Evolutionary conservation across 2,329 filamentous ascomycete genomes (phyloP).

Genomic region (Penicillium griseofulvum): DNA sequence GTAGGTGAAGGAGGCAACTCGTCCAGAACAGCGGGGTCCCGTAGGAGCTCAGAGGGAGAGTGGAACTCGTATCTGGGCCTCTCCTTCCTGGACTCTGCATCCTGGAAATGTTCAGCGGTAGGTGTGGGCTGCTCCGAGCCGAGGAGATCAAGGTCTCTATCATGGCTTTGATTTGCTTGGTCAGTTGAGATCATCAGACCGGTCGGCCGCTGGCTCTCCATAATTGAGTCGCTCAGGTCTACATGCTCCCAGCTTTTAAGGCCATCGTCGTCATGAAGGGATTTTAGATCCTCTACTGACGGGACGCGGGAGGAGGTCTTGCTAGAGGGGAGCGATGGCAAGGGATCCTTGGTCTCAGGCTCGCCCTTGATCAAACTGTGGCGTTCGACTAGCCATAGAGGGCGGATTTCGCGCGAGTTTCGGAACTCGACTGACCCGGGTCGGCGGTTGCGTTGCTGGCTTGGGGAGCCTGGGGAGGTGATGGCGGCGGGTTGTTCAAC

Average conservation of each 20-base stretch:
- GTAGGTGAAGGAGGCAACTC: conserved; percentile 26
- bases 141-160: conserved; percentile 47
- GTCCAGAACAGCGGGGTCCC: conserved; percentile 32
- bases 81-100: conserved; percentile 34
- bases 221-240: conserved; percentile 25
- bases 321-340: conserved; percentile 54
- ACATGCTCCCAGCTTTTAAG: conserved; percentile 31
- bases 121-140: conserved; percentile 68
- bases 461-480: conserved; percentile 43
- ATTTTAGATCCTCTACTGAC: conserved; percentile 44
- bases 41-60: conserved; percentile 47
- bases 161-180: conserved; percentile 28
- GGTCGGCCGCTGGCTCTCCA: conserved; percentile 25
- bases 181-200: conserved; percentile 37
- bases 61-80: conserved; percentile 48
- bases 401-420: conserved; percentile 66
- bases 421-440: conserved; percentile 54
- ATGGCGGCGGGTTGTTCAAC: conserved; percentile 35
- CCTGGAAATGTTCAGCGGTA: conserved; percentile 55
- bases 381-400: conserved; percentile 76
- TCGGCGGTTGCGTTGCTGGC: conserved; percentile 45
- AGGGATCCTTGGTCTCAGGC: conserved; percentile 40
- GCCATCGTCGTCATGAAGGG: conserved; percentile 27
- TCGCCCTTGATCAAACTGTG: conserved; percentile 46
- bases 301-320: conserved; percentile 48